phyloP scores from a whole-genome alignment of 2,329 filamentous ascomycete species.

The Ascochyta rabiei region DNA sequence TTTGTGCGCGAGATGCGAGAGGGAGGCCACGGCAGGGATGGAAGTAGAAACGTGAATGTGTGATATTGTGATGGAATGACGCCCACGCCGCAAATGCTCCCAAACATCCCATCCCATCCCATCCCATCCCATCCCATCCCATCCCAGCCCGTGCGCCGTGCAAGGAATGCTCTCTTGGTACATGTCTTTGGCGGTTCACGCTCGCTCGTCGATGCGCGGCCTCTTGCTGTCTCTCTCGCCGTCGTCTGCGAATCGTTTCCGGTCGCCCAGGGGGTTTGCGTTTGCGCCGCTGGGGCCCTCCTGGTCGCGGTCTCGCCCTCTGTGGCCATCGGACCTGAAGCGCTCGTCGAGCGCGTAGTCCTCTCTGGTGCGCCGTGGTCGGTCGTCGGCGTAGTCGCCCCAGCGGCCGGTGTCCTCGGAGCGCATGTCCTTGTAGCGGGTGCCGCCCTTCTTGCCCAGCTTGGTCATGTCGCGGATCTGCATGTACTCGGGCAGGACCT shows the following conservation, averaged over 20 bases:
- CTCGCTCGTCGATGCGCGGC: conserved; percentile 44
- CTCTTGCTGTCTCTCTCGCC: conserved; percentile 54
- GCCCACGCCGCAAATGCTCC: conserved; percentile 12
- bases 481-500: conserved; percentile 86
- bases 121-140: too few species aligned
- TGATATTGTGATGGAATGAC: not conserved
- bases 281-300: conserved; percentile 70
- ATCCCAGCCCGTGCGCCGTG: conserved; percentile 11
- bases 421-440: conserved; percentile 86
- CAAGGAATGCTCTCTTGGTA: conserved; percentile 10
- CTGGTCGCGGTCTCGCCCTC: conserved; percentile 35
- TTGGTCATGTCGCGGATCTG: conserved; percentile 94
- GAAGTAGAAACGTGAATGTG: not conserved
- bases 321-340: conserved; percentile 68
- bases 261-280: conserved; percentile 70
- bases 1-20: conserved; percentile 15
- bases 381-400: conserved; percentile 67
- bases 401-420: conserved; percentile 90
- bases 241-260: conserved; percentile 55
- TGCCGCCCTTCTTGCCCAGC: conserved; percentile 88
- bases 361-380: conserved; percentile 49
- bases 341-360: conserved; percentile 64
- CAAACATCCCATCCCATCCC: not conserved
- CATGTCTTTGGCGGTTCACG: not conserved
- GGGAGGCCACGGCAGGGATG: not conserved